These are phyloP conservation scores for Kwoniella dendrophila DNA, from an alignment of 768 basidiomycete species.

Conservation along the genomic window DNA sequence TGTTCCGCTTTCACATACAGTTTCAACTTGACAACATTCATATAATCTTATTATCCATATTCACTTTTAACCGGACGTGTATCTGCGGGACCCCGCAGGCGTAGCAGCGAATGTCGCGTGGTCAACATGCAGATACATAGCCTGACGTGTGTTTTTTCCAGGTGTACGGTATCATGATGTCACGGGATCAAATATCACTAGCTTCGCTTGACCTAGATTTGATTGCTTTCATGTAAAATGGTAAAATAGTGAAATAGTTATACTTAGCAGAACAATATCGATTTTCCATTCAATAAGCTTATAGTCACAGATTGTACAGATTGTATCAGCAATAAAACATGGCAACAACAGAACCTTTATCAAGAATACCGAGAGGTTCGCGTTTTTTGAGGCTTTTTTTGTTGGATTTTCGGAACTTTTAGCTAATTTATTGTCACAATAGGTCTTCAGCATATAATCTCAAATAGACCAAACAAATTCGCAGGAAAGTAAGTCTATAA, in stretches of 20 bases:
- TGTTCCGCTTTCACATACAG: neutral
- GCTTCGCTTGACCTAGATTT: no score
- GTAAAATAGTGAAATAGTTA: no score
- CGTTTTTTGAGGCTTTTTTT: neutral
- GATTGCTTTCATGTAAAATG: no score
- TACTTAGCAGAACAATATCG: neutral
- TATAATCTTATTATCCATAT: neutral
- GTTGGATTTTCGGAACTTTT: neutral
- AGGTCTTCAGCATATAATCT: conserved; percentile 23
- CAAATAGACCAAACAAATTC: conserved; percentile 21
- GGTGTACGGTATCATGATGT: no score
- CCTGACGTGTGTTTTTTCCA: conserved; percentile 1
- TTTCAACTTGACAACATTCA: neutral
- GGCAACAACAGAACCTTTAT: conserved; percentile 21
- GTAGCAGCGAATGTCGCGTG: neutral
- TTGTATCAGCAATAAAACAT: conserved; percentile 8
- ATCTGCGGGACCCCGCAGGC: neutral
- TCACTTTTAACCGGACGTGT: neutral
- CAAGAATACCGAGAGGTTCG: conserved; percentile 30
- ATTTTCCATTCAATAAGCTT: neutral
- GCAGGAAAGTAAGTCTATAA: conserved; percentile 10
- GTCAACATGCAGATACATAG: neutral
- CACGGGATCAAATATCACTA: no score
- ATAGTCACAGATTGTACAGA: no score
- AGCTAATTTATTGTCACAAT: neutral